phyloP scores from a whole-genome alignment of 257 asterid genomes.

The Solanum neorickii region DNA sequence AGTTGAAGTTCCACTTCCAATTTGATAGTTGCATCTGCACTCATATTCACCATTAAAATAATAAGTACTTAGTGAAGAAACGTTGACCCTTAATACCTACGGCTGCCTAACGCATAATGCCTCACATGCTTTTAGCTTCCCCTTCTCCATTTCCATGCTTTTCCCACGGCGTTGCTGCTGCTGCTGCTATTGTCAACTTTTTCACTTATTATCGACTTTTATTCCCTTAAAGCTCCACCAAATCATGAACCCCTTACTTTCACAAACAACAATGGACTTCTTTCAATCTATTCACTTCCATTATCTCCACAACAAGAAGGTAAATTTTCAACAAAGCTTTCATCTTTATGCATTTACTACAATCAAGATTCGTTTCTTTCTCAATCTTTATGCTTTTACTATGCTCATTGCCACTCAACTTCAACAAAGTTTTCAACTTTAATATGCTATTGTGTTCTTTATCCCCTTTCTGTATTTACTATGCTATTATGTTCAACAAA shows the following conservation, averaged over 20 bases:
- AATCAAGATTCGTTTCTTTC: not conserved
- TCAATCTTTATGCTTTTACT: not conserved
- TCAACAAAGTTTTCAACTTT: not conserved
- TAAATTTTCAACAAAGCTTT: constrained; percentile 4
- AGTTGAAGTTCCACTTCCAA: not conserved
- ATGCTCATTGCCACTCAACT: not conserved
- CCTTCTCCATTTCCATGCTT: not conserved
- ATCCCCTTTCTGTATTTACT: not conserved
- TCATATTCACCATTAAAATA: not conserved
- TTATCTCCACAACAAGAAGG: constrained; percentile 37
- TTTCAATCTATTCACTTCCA: constrained; percentile 8
- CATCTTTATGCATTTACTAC: not conserved
- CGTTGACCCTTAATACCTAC: not conserved
- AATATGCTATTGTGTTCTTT: not conserved
- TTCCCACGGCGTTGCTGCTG: not conserved
- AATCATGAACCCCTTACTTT: not conserved
- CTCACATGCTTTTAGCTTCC: not conserved
- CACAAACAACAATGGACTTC: constrained; percentile 26
- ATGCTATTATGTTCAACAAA: not conserved
- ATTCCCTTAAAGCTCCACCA: not conserved
- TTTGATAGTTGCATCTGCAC: not conserved
- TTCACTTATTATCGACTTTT: not conserved
- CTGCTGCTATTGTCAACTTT: not conserved
- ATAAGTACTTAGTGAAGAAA: not conserved
- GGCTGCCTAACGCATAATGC: constrained; percentile 5